Conservation (phyloP, 352 stramenopile species). For the Pilasporangium apinafurcum region DNA sequence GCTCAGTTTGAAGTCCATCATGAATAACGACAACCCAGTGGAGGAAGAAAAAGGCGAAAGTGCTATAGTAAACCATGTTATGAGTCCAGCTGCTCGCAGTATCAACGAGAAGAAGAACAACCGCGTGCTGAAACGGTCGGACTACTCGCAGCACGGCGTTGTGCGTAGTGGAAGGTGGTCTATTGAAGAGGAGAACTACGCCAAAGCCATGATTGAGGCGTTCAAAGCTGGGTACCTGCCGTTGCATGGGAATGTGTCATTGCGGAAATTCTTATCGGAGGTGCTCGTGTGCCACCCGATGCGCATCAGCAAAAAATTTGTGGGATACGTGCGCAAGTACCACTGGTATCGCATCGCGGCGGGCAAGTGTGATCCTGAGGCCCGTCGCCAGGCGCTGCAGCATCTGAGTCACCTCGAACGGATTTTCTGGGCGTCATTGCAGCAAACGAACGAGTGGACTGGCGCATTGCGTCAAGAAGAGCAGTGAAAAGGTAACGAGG, state of each 20-base stretch:
- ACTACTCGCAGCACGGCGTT: constrained; percentile 72
- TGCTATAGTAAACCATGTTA: too few species aligned
- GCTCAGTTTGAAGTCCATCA: constrained; percentile 67
- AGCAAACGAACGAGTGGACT: constrained; percentile 9
- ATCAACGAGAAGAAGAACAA: constrained; percentile 23
- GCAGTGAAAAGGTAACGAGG: too few species aligned
- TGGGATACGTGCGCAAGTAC: constrained; percentile 85
- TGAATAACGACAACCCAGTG: constrained; percentile 52
- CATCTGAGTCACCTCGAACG: constrained; percentile 12
- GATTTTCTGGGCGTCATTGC: constrained; percentile 13
- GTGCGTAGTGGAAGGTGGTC: constrained; percentile 71
- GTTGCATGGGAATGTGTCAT: constrained; percentile 71
- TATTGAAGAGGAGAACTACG: constrained; percentile 67
- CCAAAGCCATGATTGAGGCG: constrained; percentile 77
- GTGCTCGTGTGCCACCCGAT: constrained; percentile 87
- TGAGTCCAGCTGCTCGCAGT: background rate
- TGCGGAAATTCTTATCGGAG: constrained; percentile 84
- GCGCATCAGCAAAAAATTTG: constrained; percentile 91
- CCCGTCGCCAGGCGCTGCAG: constrained; percentile 7
- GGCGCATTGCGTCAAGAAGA: too few species aligned
- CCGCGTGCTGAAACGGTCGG: constrained; percentile 64
- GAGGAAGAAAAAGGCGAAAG: constrained; percentile 2
- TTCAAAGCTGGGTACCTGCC: constrained; percentile 70
- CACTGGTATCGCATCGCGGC: constrained; percentile 74
- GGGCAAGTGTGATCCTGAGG: constrained; percentile 9